These are phyloP conservation scores for Luffa aegyptiaca DNA, from an alignment of 306 rosid genomes.

Conservation along the genomic window DNA sequence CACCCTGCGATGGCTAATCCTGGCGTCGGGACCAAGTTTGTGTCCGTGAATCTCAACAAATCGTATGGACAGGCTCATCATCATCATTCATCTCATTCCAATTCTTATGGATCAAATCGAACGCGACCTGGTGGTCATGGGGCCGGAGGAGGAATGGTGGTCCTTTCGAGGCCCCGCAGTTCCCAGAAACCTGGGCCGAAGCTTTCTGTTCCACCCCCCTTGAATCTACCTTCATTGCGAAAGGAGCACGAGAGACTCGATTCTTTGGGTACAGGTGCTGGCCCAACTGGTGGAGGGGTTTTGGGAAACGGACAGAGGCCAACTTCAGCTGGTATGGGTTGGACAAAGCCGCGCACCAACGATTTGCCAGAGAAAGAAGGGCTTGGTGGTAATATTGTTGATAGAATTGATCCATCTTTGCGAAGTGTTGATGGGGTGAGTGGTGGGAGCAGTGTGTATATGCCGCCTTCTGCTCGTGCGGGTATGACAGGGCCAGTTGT, in stretches of 20 bases:
- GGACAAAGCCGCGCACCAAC: conserved; percentile 59
- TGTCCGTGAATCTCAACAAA: conserved; percentile 90
- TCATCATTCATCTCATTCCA: conserved; percentile 27
- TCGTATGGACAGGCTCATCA: conserved; percentile 78
- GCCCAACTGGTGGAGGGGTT: conserved; percentile 49
- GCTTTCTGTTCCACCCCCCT: conserved; percentile 99
- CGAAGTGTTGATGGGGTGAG: conserved; percentile 23
- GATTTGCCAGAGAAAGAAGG: conserved; percentile 45
- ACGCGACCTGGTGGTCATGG: conserved; percentile 38
- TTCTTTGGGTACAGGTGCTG: conserved; percentile 54
- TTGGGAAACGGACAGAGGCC: conserved; percentile 68
- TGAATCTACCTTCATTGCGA: conserved; percentile 82
- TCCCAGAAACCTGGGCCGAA: conserved; percentile 82
- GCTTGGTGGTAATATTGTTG: conserved; percentile 23
- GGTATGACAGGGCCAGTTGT: conserved; percentile 21
- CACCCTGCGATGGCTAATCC: conserved; percentile 75
- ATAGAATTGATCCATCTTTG: conserved; percentile 31
- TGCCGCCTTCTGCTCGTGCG: conserved; percentile 59
- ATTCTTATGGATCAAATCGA: conserved; percentile 42
- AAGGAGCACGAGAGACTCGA: conserved; percentile 87
- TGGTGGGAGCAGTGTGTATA: conserved; percentile 35
- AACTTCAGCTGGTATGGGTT: conserved; percentile 68
- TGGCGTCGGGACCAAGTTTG: conserved; percentile 71
- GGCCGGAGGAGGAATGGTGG: conserved; percentile 65
- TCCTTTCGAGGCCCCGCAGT: conserved; percentile 80